phyloP scores from a whole-genome alignment of 768 basidiomycete genomes.

The Podaxis rugospora region DNA sequence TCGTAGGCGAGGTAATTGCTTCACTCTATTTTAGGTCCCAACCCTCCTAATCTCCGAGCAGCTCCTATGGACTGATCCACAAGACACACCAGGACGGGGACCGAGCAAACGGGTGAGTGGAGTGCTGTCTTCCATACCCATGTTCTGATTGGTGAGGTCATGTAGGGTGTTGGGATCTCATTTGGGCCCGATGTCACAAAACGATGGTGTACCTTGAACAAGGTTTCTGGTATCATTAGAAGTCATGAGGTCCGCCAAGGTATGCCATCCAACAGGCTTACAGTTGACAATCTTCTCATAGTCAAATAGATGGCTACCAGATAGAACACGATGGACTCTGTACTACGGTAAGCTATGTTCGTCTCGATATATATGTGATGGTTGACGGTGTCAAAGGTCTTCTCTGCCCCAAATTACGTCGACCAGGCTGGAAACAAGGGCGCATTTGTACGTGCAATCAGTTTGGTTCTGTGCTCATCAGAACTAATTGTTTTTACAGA shows the following conservation, averaged over 20 bases:
- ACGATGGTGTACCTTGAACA: slow-evolving; percentile 84
- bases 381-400: slow-evolving; percentile 49
- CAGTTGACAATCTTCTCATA: not conserved
- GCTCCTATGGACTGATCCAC: slow-evolving; percentile 97
- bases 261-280: slow-evolving; percentile 23
- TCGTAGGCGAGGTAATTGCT: slow-evolving; percentile 57
- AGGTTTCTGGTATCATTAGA: slow-evolving; percentile 84
- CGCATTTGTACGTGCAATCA: slow-evolving; percentile 63
- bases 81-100: slow-evolving; percentile 81
- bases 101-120: slow-evolving; percentile 87
- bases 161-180: slow-evolving; percentile 87
- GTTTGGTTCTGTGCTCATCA: not conserved
- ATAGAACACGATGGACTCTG: slow-evolving; percentile 94
- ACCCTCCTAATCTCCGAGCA: slow-evolving; percentile 25
- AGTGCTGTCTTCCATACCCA: not conserved
- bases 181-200: slow-evolving; percentile 95
- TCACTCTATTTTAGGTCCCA: slow-evolving; percentile 4
- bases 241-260: slow-evolving; percentile 96
- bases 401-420: slow-evolving; percentile 94
- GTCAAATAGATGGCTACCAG: slow-evolving; percentile 75
- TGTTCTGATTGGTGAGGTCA: not conserved
- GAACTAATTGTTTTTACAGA: slow-evolving; percentile 35
- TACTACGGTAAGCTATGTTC: slow-evolving; percentile 61
- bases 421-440: slow-evolving; percentile 92
- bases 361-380: not conserved